Percentiles rank a stretch among this genome's conserved stretches.
Conservation (phyloP, 1,139 yeast genomes). For the Suhomyces panamericanus region DNA sequence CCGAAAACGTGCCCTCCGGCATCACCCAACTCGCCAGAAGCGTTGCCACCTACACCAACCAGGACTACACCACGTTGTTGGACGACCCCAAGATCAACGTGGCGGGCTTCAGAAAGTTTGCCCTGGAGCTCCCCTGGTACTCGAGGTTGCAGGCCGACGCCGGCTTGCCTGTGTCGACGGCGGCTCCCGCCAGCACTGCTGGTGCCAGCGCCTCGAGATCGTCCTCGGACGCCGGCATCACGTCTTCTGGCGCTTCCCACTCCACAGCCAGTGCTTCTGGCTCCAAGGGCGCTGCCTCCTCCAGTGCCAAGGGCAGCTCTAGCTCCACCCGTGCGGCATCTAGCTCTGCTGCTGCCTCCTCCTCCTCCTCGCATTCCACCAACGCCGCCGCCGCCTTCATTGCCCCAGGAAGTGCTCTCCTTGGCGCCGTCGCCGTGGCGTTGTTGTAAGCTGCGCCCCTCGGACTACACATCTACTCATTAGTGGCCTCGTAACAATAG, state of each 20-base stretch:
- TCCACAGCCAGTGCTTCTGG: constrained; percentile 8
- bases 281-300: constrained; percentile 5
- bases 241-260: constrained; percentile 1
- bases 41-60: constrained; percentile 41
- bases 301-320: constrained; percentile 1
- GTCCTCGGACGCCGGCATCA: neutral
- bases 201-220: constrained; percentile 7
- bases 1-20: constrained; percentile 33
- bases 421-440: constrained; percentile 40
- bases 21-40: constrained; percentile 38
- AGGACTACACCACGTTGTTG: constrained; percentile 44
- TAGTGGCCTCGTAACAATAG: neutral
- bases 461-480: neutral
- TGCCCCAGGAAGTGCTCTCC: constrained; percentile 37
- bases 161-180: constrained; percentile 6
- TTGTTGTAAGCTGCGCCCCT: constrained; percentile 28
- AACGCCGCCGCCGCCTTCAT: constrained; percentile 15
- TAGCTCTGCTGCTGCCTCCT: neutral
- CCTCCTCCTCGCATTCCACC: constrained; percentile 2
- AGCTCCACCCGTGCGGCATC: neutral
- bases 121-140: constrained; percentile 48
- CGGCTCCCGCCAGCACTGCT: constrained; percentile 8
- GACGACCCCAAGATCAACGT: constrained; percentile 24
- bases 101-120: constrained; percentile 32
- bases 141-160: constrained; percentile 29